Evolutionary conservation across 2,329 filamentous ascomycete species (phyloP).

Genomic region (Xylaria sp.): DNA sequence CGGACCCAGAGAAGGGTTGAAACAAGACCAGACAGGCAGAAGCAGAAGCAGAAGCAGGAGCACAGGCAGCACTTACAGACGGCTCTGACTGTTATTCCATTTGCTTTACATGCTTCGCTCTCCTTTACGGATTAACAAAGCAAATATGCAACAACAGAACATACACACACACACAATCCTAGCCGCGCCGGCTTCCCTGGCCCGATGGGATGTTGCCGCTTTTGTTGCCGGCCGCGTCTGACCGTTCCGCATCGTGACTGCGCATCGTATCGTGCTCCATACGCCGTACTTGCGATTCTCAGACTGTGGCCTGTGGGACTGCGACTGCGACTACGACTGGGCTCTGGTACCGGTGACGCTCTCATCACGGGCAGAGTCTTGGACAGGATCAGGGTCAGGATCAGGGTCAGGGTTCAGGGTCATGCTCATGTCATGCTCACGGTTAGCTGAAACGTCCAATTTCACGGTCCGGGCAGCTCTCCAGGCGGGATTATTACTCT

Average conservation of each 20-base stretch:
- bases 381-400: not conserved
- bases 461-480: not conserved
- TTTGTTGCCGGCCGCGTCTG: not conserved
- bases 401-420: not conserved
- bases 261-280: too few relatives aligned
- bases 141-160: not conserved
- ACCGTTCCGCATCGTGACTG: not conserved
- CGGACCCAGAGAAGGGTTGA: not conserved
- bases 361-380: not conserved
- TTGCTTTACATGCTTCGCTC: not conserved
- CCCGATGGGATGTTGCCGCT: not conserved
- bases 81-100: too few relatives aligned
- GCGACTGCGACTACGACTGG: not conserved
- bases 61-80: too few relatives aligned
- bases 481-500: not conserved
- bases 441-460: slow-evolving; percentile 2
- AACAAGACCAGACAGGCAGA: not conserved
- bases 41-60: too few relatives aligned
- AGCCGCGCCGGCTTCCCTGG: not conserved
- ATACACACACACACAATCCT: not conserved
- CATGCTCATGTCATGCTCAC: not conserved
- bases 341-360: not conserved
- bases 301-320: too few relatives aligned
- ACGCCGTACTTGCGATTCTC: too few relatives aligned
- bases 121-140: not conserved